Evolutionary conservation across 257 asterid species (phyloP), one percentile per base, ranked within the genome.

Genomic region (Cruciata laevipes): DNA sequence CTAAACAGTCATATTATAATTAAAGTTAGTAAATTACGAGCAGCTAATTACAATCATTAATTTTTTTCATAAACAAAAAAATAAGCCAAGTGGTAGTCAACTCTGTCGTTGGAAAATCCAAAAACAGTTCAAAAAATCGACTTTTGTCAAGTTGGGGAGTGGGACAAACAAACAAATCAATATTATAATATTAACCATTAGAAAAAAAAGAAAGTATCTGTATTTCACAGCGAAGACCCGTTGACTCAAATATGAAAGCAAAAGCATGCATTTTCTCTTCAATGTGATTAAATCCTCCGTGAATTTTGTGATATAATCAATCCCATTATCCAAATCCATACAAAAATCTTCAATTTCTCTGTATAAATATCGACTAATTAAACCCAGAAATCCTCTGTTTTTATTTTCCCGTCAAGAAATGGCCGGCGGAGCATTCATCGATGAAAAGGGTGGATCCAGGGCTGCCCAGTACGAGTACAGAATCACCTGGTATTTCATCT

Each of bases 401-500:
- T 30, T 23, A 14, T 40, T 14, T 40, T 11, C 9, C 11, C 3
- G 14, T 33, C 30, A 47, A 27, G 17, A 37, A 32, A 88, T 90
- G 97, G 95, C 89, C 7, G 97, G 90, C 13, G 96, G 95, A 24
- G 88, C 78, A 31, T 66, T 84, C 25, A 42, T 62, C 18, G 87
- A 79, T 10, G 27, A 76, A n/a, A 60, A 60, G 7, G 74, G 75
- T 17, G 91, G 90, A 65, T 79, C 70, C 0, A 86, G 96, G 75
- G 95, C 92, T 60, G 87, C 84, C 69, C 88, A 80, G 0, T 90
- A 90, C 65, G 97, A 90, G 76, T 75, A 86, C 7, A 86, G 31
- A 35, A 88, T 85, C 69, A 90, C 96, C 3, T 72, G 80, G 25
- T 90, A 90, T 74, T 90, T 90, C 75, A 53, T 84, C 0, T 85